Percentiles rank a stretch among this genome's conserved stretches.
These are phyloP conservation scores for Euphorbia tirucalli DNA, from an alignment of 345 rosid species.

Conservation along the genomic window DNA sequence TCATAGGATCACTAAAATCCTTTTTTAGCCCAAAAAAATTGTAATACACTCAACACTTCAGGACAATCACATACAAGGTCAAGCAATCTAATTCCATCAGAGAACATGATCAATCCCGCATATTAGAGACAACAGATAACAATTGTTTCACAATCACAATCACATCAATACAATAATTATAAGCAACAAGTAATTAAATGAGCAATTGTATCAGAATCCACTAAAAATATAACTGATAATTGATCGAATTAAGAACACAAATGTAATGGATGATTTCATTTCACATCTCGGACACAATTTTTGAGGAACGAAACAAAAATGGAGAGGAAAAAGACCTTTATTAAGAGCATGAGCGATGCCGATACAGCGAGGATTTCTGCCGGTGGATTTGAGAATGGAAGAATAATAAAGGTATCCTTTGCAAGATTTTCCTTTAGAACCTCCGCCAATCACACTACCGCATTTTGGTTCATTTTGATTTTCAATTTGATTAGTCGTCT, in stretches of 20 bases:
- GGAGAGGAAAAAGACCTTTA: slow-evolving; percentile 14
- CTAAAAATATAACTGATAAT: too few species aligned
- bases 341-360: slow-evolving; percentile 62
- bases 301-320: too few species aligned
- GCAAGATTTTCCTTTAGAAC: slow-evolving; percentile 56
- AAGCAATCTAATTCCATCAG: too few species aligned
- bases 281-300: neutral
- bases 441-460: slow-evolving; percentile 19
- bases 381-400: slow-evolving; percentile 53
- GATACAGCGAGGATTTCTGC: slow-evolving; percentile 61
- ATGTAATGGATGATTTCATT: neutral
- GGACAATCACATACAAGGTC: too few species aligned
- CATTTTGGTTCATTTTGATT: slow-evolving; percentile 1
- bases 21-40: too few species aligned
- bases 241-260: neutral
- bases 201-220: too few species aligned
- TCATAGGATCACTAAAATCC: too few species aligned
- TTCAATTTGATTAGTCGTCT: neutral
- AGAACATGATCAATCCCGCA: too few species aligned
- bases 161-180: neutral
- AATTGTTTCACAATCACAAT: too few species aligned
- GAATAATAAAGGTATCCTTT: slow-evolving; percentile 58
- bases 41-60: too few species aligned
- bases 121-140: too few species aligned
- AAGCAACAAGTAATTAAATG: neutral